Evolutionary conservation across 352 stramenopile genomes (phyloP), one percentile per base, ranked within the genome.

Genomic region (Phytophthora cactorum): DNA sequence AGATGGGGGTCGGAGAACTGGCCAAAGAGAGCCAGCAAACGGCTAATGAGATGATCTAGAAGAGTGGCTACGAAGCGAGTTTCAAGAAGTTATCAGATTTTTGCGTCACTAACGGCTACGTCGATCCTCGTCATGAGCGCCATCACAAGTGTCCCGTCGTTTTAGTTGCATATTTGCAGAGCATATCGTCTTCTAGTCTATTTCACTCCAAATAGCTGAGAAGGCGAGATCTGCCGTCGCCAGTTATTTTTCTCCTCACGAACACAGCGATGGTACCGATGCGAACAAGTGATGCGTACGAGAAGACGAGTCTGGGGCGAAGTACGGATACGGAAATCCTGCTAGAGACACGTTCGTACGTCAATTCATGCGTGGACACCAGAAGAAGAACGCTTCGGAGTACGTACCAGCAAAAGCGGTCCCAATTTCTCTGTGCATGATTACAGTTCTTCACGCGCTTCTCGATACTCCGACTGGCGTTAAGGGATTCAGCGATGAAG

Each of bases 141-240:
- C 28, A 66, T 10, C 49, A 66, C 7, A 38, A 66, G n/a, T 47
- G 53, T 39, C 59, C 49, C 5, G 59, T 12, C 6, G 58, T 58
- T 1, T 12, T 58, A 3, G 58, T 65, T 9, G 58, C 47, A 53
- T 59, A 22, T 22, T 22, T 22, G 17, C 17, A 22, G 17, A 22
- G 17, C 17, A 22, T 22, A 32, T 66, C 39, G 5, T 39, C 39
- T 49, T 49, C 29, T 28, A 59, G 39, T 43, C 25, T 14, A 39
- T 66, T 12, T 66, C 49, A 3, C 49, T 66, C 2, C 47, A 66
- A 39, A 66, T 47, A 5, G 47, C 58, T 15, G 36, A 66, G 27
- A 52, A 58, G 8, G 34, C 58, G 6, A 59, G 49, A 28, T 66
- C 47, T 36, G 49, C 49, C 17, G 17, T 22, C 17, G 17, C 17